These are phyloP conservation scores for Boletus rex-veris DNA, from an alignment of 768 basidiomycete genomes.

Conservation along the genomic window DNA sequence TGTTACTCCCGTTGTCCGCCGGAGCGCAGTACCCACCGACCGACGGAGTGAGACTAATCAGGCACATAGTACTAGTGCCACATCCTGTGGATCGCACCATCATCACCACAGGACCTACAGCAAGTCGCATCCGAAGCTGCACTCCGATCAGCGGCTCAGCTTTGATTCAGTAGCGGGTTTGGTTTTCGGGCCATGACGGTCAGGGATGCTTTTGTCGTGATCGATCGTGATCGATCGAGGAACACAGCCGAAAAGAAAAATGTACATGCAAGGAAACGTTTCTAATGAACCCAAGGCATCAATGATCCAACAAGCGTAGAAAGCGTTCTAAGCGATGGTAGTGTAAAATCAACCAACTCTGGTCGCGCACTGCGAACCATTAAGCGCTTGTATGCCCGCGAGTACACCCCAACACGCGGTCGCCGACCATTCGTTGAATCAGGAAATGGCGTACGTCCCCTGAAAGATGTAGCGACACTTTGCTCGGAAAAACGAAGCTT, in stretches of 20 bases:
- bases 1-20: no score
- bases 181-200: no score
- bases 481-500: slow-evolving; percentile 22
- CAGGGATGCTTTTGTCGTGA: no score
- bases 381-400: slow-evolving; percentile 15
- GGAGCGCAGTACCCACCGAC: no score
- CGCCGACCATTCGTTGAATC: slow-evolving; percentile 16
- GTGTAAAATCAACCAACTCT: slow-evolving; percentile 28
- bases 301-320: slow-evolving; percentile 31
- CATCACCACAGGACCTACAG: no score
- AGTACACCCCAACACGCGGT: slow-evolving; percentile 9
- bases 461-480: background rate
- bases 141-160: background rate
- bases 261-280: background rate
- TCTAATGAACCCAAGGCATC: slow-evolving; percentile 29
- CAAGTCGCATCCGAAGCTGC: no score
- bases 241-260: background rate
- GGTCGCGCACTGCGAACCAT: slow-evolving; percentile 6
- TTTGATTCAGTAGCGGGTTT: no score
- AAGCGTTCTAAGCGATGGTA: slow-evolving; percentile 32
- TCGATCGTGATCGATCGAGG: background rate
- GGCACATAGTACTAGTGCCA: no score
- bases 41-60: no score
- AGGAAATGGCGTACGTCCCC: slow-evolving; percentile 14
- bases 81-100: no score